These are phyloP conservation scores for Groenewaldozyma salmanticensis DNA, from an alignment of 805 yeast genomes.

Conservation along the genomic window DNA sequence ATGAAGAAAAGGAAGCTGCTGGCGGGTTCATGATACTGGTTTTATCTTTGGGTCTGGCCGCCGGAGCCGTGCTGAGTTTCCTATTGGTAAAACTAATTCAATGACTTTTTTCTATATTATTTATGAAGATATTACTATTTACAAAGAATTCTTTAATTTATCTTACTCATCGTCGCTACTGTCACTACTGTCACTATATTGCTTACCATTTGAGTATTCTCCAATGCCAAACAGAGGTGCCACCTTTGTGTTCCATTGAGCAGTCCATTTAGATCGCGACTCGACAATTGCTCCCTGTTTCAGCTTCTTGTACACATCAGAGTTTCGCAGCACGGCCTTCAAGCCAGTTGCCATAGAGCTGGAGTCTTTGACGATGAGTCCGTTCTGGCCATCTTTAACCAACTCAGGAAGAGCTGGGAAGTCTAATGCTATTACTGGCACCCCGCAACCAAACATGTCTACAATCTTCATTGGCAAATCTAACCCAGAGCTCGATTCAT, in stretches of 20 bases:
- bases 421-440: constrained; percentile 74
- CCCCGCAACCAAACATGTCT: constrained; percentile 92
- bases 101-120: neutral
- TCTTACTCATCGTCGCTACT: constrained; percentile 3
- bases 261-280: constrained; percentile 60
- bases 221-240: constrained; percentile 34
- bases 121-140: neutral
- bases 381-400: constrained; percentile 60
- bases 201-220: constrained; percentile 12
- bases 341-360: constrained; percentile 36
- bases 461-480: constrained; percentile 97
- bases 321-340: constrained; percentile 25
- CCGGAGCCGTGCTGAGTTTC: constrained; percentile 73
- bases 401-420: constrained; percentile 75
- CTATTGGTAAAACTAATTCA: constrained; percentile 35
- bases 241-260: constrained; percentile 55
- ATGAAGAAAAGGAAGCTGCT: constrained; percentile 76
- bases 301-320: constrained; percentile 29
- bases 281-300: constrained; percentile 67
- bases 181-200: neutral
- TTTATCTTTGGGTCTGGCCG: constrained; percentile 65
- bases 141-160: neutral
- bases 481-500: constrained; percentile 82
- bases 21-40: constrained; percentile 86
- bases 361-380: constrained; percentile 42